Base-by-base conservation (phyloP, 1,284 basidiomycete genomes). In the Irpex sp. region DNA sequence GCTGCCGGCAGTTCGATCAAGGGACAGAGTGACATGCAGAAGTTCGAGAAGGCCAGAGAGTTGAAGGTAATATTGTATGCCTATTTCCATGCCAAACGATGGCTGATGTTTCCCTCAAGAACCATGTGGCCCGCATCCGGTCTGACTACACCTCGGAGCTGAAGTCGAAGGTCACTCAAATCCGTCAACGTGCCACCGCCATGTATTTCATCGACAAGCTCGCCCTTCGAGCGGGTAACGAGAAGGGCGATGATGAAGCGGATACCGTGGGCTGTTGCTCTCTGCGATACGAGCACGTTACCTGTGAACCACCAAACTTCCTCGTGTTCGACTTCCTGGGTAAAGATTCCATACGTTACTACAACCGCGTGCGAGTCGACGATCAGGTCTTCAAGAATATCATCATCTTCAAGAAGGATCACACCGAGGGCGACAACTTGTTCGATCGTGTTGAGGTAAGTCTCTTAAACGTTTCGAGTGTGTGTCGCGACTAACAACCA, bases 241-340 rank as follows among this genome's bases (percentile, higher is more conserved):
- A 98, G 78, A 98, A 98, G 78, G 96, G 95, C 56, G 96, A 97
- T 71, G 96, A 98, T 68, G 96, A 98, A 77, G 96, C 96, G 0
- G 96, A 98, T 74, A 98, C 96, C 0, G 94, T 98, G 63, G 96
- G 96, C 74, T 98, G 96, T 79, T 98, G 96, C 76, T 97, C 96
- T 13, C 78, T 98, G 59, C 93, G 95, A 26, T 96, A 91, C 75
- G 94, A 98, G 75, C 96, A 98, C 75, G 89, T 98, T 72, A 97
- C 95, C 3, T 81, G 97, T 60, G 87, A 92, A 70, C 88, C 89
- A 9, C 94, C 95, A 7, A 89, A 92, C 78, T 85, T 83, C 71
- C 88, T 98, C 73, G 82, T 93, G 64, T 96, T 98, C 77, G 96
- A 98, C 77, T 98, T 98, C 81, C 82, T 98, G 63, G 96, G 96